Percentiles rank a stretch among this genome's conserved stretches.
phyloP scores from a whole-genome alignment of 2,329 filamentous ascomycete genomes.

The Aureobasidium sp. region DNA sequence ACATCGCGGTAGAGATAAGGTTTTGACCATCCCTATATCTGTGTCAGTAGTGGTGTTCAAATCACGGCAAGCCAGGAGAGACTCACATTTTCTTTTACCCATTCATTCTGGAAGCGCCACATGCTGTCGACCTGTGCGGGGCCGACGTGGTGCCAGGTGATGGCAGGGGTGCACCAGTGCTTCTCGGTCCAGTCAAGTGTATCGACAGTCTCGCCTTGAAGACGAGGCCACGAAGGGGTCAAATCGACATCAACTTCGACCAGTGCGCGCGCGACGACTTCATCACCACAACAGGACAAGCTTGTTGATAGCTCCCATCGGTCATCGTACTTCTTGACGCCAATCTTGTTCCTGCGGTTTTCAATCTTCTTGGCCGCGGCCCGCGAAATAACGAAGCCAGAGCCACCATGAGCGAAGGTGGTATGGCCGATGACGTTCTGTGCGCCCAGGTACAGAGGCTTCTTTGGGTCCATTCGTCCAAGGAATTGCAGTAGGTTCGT shows the following conservation, averaged over 20 bases:
- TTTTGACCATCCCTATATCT: constrained; percentile 24
- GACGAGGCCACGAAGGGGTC: constrained; percentile 36
- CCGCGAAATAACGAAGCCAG: constrained; percentile 41
- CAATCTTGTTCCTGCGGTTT: constrained; percentile 6
- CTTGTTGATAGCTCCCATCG: constrained; percentile 36
- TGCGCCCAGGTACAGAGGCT: constrained; percentile 45
- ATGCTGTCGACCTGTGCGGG: constrained; percentile 24
- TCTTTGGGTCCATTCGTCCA: constrained; percentile 40
- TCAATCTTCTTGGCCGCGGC: constrained; percentile 26
- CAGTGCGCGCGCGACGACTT: constrained; percentile 44
- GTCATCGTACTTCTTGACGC: constrained; percentile 23
- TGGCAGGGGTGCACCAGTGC: constrained; percentile 38
- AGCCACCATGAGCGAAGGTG: constrained; percentile 44
- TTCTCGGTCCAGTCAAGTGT: constrained; percentile 33
- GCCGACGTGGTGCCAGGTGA: constrained; percentile 31
- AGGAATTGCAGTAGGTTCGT: constrained; percentile 43
- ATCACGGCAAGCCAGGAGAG: background rate
- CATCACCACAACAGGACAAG: constrained; percentile 49
- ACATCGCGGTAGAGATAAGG: constrained; percentile 30
- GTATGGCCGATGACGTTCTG: constrained; percentile 24
- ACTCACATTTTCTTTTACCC: constrained; percentile 16
- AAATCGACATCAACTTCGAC: constrained; percentile 39
- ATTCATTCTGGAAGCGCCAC: constrained; percentile 26
- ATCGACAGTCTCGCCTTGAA: constrained; percentile 37
- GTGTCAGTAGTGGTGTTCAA: background rate